phyloP scores from a whole-genome alignment of 2,329 filamentous ascomycete species.

The Calycina herbarum region DNA sequence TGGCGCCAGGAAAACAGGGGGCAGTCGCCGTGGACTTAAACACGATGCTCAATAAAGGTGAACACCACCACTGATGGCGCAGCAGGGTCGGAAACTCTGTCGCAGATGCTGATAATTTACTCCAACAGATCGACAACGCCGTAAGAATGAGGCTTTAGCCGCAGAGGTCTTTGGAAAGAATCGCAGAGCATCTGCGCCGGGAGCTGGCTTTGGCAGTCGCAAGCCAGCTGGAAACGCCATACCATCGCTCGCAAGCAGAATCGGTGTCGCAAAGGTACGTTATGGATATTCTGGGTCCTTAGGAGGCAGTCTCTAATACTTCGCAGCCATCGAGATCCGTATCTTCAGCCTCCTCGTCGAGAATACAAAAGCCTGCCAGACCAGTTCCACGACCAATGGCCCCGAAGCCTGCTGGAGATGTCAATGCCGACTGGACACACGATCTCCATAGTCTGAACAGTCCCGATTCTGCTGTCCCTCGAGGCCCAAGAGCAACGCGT shows the following conservation, averaged over 20 bases:
- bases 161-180: conserved; percentile 67
- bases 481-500: conserved; percentile 31
- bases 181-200: conserved; percentile 57
- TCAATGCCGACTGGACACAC: conserved; percentile 70
- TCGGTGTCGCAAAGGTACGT: conserved; percentile 70
- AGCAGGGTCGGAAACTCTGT: not conserved
- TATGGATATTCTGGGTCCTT: not conserved
- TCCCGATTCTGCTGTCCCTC: conserved; percentile 41
- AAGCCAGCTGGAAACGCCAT: conserved; percentile 41
- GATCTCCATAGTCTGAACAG: conserved; percentile 59
- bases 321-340: conserved; percentile 2
- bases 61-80: not conserved
- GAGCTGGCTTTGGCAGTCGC: conserved; percentile 44
- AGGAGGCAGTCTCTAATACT: not conserved
- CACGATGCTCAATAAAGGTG: conserved; percentile 37
- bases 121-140: conserved; percentile 56
- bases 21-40: conserved; percentile 37
- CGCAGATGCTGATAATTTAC: conserved; percentile 18
- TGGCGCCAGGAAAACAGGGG: conserved; percentile 31
- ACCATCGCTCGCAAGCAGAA: conserved; percentile 67
- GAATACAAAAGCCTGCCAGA: conserved; percentile 17
- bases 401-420: conserved; percentile 49
- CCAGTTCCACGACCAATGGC: conserved; percentile 16
- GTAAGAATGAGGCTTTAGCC: conserved; percentile 71
- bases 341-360: not conserved